Base-by-base conservation (phyloP, 2,329 filamentous ascomycete species). In the Neurospora crassa region DNA sequence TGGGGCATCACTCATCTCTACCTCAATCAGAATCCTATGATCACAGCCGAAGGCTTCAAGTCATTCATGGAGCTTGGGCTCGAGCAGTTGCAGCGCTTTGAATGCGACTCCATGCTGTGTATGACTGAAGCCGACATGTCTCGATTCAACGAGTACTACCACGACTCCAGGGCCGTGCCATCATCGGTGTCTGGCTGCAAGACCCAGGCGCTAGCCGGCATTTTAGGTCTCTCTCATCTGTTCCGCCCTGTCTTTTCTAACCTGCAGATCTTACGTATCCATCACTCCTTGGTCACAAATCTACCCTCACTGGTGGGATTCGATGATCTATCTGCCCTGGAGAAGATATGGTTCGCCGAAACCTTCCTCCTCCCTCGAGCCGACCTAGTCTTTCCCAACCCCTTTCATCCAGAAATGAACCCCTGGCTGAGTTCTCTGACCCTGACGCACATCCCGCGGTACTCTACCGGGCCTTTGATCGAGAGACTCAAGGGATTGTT, bases 231-330 rank as follows among this genome's bases (percentile, higher is more conserved):
- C 5, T 79, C 83, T 0, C 81, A 87, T 74, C 74, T 85, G 10
- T 84, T 88, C 70, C 82, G 87, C 0, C 86, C 87, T 0, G 83
- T 85, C 0, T 79, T 86, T 69, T 83, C 85, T 1, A 87, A 87
- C 73, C 79, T 90, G 5, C 83, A 84, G 41, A 80, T 80, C 1
- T 78, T 90, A 1, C 83, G 85, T 14, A 79, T 89, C 6, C 88
- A 90, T 69, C 88, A 90, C 76, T 90, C 88, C 0, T 74, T 89
- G 1, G 83, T 90, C 6, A 90, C 88, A 0, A 82, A 84, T 53
- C 81, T 87, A 10, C 85, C 84, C 1, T 84, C 83, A 0, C 73
- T 88, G 4, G 72, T 80, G 5, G 78, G 81, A 8, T 63, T 63
- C 18, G 78, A 81, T 0, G 79, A 78, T 11, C 74, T 84, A 4